Base-by-base conservation (phyloP, 2,329 filamentous ascomycete genomes). In the Exserohilum rostratum region DNA sequence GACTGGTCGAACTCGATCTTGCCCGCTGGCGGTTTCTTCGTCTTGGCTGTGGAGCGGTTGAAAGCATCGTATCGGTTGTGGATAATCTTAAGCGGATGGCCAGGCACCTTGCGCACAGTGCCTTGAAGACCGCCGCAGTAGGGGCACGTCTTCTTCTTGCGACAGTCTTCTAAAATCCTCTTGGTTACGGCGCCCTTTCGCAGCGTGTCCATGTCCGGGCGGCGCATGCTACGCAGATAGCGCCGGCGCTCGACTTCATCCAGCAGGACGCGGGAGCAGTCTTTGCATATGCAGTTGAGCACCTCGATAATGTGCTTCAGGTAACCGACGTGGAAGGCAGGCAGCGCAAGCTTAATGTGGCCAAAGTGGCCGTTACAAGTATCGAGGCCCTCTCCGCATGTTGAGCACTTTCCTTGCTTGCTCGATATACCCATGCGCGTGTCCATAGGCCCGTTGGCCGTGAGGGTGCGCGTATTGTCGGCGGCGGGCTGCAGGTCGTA, bases 341-440 rank as follows among this genome's bases (percentile, higher is more conserved):
- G 95, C 46, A 99, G 81, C 1, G 93, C 91, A 12, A 99, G 85
- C 68, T 90, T 87, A 67, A 99, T 90, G 76, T 97, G 89, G 42
- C 95, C 95, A 70, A 98, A 99, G 76, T 99, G 95, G 11, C 95
- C 95, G 65, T 91, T 95, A 76, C 95, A 99, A 62, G 89, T 87
- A 67, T 91, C 85, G 27, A 98, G 81, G 13, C 87, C 84, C 70
- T 93, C 86, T 43, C 90, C 86, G 73, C 95, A 99, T 12, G 95
- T 98, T 38, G 85, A 80, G 74, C 95, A 99, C 55, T 80, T 83
- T 20, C 86, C 90, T 3, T 80, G 84, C 77, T 98, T 98, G 72
- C 86, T 91, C 13, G 93, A 96, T 3, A 91, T 95, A 61, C 93
- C 93, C 80, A 99, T 85, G 71, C 90, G 90, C 58, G 85, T 83